Evolutionary conservation across 139 green algal species (phyloP).

Genomic region (Micractinium conductrix): DNA sequence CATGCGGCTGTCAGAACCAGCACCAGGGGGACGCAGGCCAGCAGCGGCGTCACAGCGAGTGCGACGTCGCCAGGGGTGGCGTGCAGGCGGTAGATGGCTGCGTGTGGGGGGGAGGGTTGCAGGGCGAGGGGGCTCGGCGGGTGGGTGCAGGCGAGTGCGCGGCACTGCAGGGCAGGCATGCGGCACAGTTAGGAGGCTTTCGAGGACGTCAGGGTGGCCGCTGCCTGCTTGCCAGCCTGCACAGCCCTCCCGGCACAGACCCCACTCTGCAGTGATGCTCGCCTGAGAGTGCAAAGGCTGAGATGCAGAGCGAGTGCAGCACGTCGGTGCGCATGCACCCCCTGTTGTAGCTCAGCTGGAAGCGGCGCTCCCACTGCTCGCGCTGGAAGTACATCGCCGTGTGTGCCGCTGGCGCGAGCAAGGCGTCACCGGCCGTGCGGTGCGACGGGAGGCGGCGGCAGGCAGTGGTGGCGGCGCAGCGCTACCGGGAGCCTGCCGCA

Average conservation of each 20-base stretch:
- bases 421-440: too few species aligned
- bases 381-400: neutral
- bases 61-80: neutral
- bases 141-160: too few species aligned
- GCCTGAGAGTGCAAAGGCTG: neutral
- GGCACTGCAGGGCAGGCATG: too few species aligned
- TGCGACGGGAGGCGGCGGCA: too few species aligned
- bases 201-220: too few species aligned
- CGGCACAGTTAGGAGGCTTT: too few species aligned
- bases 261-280: neutral
- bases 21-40: neutral
- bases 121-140: too few species aligned
- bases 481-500: too few species aligned
- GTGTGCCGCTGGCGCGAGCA: too few species aligned
- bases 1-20: neutral
- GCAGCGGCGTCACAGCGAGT: neutral
- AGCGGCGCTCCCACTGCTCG: neutral
- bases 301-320: neutral
- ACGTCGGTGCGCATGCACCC: neutral
- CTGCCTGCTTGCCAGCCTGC: neutral
- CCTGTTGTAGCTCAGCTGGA: slow-evolving; percentile 12
- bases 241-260: neutral
- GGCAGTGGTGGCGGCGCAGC: too few species aligned
- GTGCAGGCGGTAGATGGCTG: neutral
- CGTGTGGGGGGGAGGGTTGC: neutral